A percentile compares a stretch with the other conserved stretches of the same genome.
Evolutionary conservation across 805 yeast species (phyloP).

Genomic region (Martiniozyma abietophila): DNA sequence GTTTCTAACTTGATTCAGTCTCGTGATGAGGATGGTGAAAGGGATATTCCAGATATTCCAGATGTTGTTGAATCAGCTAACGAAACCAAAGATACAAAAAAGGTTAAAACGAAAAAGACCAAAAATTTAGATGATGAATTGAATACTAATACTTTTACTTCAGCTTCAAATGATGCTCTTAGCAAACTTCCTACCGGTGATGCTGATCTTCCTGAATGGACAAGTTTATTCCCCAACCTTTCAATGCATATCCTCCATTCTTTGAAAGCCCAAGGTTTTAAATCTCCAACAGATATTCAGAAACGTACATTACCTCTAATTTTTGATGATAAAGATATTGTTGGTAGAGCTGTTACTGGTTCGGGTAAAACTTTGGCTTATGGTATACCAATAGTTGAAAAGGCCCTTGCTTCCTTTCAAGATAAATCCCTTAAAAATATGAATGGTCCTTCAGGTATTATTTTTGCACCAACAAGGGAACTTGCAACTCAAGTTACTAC

Average conservation of each 20-base stretch:
- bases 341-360: slow-evolving; percentile 97
- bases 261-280: slow-evolving; percentile 47
- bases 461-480: slow-evolving; percentile 95
- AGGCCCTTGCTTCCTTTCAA: slow-evolving; percentile 29
- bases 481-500: slow-evolving; percentile 87
- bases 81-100: slow-evolving; percentile 7
- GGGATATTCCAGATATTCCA: slow-evolving; percentile 11
- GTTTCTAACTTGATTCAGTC: slow-evolving; percentile 7
- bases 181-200: slow-evolving; percentile 21
- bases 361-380: slow-evolving; percentile 96
- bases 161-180: slow-evolving; percentile 9
- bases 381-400: slow-evolving; percentile 85
- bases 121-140: slow-evolving; percentile 10
- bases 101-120: slow-evolving; percentile 6
- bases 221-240: slow-evolving; percentile 29
- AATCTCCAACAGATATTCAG: slow-evolving; percentile 80
- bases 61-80: background rate
- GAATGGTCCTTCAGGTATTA: slow-evolving; percentile 54
- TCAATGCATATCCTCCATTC: slow-evolving; percentile 56
- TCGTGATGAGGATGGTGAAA: slow-evolving; percentile 13
- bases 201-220: slow-evolving; percentile 57
- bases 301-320: slow-evolving; percentile 65
- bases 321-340: slow-evolving; percentile 64
- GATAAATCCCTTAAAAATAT: slow-evolving; percentile 10
- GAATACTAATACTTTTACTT: slow-evolving; percentile 12